A percentile compares a stretch with the other conserved stretches of the same genome.
Evolutionary conservation across 495 filamentous ascomycete species (phyloP).

Genomic region (Haplographium delicatum): DNA sequence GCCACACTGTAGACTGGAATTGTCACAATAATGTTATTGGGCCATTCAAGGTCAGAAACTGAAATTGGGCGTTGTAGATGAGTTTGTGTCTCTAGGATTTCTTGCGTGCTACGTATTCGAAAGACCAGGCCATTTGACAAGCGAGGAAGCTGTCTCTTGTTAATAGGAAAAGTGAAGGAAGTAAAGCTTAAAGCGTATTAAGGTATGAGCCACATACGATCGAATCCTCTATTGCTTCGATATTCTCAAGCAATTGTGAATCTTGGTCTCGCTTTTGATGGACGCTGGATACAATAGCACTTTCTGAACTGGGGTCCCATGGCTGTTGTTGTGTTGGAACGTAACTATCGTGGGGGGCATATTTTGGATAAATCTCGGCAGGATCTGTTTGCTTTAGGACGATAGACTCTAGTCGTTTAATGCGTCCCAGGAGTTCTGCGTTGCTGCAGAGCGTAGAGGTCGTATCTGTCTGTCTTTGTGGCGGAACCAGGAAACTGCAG

Average conservation of each 20-base stretch:
- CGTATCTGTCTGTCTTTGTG: constrained; percentile 21
- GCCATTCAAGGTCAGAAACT: not conserved
- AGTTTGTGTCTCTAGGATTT: constrained; percentile 6
- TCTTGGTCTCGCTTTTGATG: constrained; percentile 15
- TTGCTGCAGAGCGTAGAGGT: constrained; percentile 15
- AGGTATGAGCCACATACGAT: constrained; percentile 11
- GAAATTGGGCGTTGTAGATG: not conserved
- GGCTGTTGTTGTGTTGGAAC: not conserved
- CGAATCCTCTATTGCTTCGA: constrained; percentile 18
- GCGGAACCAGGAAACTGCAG: constrained; percentile 32
- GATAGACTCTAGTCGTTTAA: constrained; percentile 36
- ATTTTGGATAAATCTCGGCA: not conserved
- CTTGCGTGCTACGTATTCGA: constrained; percentile 8
- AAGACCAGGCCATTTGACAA: constrained; percentile 14
- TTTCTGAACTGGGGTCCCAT: constrained; percentile 5
- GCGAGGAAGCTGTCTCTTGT: constrained; percentile 11
- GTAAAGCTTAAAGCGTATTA: not conserved
- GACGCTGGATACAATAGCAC: constrained; percentile 27
- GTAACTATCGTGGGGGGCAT: constrained; percentile 4
- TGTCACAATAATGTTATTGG: constrained; percentile 6
- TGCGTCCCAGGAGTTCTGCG: constrained; percentile 14
- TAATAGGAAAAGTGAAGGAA: not conserved
- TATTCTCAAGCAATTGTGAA: constrained; percentile 15
- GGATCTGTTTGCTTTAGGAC: constrained; percentile 27
- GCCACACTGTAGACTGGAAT: constrained; percentile 26